These are phyloP conservation scores for Stenogyne calaminthoides DNA, from an alignment of 305 asterid genomes.

Conservation along the genomic window DNA sequence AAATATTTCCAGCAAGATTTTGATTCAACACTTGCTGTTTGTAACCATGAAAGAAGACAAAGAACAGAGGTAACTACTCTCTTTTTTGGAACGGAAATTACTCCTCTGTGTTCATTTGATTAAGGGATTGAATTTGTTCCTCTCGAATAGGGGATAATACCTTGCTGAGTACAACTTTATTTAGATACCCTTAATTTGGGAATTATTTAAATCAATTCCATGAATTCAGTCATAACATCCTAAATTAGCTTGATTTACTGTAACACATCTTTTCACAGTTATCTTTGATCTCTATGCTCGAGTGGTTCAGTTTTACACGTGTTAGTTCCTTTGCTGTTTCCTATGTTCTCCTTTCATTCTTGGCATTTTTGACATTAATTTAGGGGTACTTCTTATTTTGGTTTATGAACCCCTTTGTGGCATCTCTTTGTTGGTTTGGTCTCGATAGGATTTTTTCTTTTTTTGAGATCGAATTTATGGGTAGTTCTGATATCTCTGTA, in stretches of 20 bases:
- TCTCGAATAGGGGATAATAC: background rate
- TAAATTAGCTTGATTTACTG: background rate
- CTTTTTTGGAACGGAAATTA: background rate
- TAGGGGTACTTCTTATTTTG: background rate
- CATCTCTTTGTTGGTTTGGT: background rate
- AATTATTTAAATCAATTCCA: background rate
- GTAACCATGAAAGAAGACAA: constrained; percentile 91
- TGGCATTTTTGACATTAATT: background rate
- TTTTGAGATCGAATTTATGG: constrained; percentile 1
- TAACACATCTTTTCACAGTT: background rate
- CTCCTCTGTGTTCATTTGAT: background rate
- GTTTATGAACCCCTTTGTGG: background rate
- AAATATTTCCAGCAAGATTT: constrained; percentile 83
- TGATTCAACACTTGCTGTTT: constrained; percentile 87
- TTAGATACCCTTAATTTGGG: background rate
- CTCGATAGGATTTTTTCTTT: background rate
- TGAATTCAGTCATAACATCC: background rate
- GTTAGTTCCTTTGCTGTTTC: background rate
- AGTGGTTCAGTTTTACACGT: background rate
- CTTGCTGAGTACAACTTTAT: background rate
- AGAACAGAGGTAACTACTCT: constrained; percentile 73
- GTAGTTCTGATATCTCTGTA: background rate
- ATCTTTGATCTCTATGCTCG: background rate
- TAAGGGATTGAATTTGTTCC: background rate
- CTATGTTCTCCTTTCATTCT: background rate